Percentiles rank a stretch among this genome's conserved stretches.
Evolutionary conservation across 768 basidiomycete genomes (phyloP).

Genomic region (Hypholoma sublateritium): DNA sequence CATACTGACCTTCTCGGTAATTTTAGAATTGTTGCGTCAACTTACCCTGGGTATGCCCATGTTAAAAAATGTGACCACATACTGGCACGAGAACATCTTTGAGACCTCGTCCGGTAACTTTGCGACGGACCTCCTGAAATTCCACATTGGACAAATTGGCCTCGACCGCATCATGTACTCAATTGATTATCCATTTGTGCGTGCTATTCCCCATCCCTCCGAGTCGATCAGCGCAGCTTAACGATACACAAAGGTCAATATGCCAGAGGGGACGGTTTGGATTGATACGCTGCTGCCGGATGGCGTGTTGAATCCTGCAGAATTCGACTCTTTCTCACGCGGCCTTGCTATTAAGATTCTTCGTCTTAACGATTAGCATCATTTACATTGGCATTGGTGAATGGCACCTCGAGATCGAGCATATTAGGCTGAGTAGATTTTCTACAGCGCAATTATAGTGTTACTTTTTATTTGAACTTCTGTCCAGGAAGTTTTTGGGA

Average conservation of each 20-base stretch:
- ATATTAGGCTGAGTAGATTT: too few relatives aligned
- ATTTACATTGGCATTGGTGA: background rate
- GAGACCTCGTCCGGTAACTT: constrained; percentile 44
- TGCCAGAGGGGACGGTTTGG: background rate
- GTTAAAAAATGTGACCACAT: constrained; percentile 35
- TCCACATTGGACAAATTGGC: constrained; percentile 39
- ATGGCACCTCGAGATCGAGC: background rate
- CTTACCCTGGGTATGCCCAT: constrained; percentile 32
- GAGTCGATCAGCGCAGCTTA: background rate
- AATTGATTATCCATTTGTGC: constrained; percentile 35
- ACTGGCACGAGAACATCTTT: constrained; percentile 38
- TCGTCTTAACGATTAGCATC: background rate
- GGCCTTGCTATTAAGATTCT: background rate
- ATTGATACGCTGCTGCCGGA: background rate
- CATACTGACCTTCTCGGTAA: background rate
- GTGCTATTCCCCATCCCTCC: background rate
- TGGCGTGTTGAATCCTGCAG: background rate
- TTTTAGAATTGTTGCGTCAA: constrained; percentile 29
- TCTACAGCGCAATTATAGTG: too few relatives aligned
- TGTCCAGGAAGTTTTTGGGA: too few relatives aligned
- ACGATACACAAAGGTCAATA: background rate
- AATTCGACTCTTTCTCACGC: background rate
- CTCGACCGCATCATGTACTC: constrained; percentile 41
- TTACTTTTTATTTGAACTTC: too few relatives aligned
- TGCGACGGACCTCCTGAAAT: constrained; percentile 35